Conservation (phyloP, 1,284 basidiomycete species). For the Austroboletus olivaceoglutinosus region DNA sequence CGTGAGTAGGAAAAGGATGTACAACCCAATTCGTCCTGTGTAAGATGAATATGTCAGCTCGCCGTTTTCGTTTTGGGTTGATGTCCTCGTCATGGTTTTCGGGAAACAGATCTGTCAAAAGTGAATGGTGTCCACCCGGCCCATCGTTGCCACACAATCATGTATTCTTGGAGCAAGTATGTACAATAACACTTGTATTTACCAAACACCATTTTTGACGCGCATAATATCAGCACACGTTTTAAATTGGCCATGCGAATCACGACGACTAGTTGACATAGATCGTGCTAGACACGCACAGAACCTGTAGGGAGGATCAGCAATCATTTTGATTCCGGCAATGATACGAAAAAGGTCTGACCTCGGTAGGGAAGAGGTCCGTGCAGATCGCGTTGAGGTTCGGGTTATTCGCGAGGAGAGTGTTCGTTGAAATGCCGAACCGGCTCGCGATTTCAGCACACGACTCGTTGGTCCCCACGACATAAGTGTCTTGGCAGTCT, state of each 20-base stretch:
- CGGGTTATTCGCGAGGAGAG: conserved; percentile 39
- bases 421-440: conserved; percentile 37
- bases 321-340: background rate
- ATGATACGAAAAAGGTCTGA: background rate
- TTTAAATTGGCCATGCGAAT: background rate
- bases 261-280: conserved; percentile 20
- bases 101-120: too few species aligned
- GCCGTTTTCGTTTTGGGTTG: too few species aligned
- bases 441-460: conserved; percentile 39
- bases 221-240: background rate
- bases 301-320: conserved; percentile 14
- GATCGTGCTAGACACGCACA: conserved; percentile 25
- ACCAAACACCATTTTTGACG: background rate
- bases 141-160: too few species aligned
- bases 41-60: too few species aligned
- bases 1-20: too few species aligned
- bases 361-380: too few species aligned
- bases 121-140: too few species aligned
- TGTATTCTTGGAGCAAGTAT: too few species aligned
- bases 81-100: too few species aligned
- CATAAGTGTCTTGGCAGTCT: conserved; percentile 43
- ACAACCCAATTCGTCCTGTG: too few species aligned
- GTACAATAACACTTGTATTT: background rate
- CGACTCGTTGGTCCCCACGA: conserved; percentile 39
- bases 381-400: too few species aligned